Conservation (phyloP, 108 stramenopile species). For the Nitzschia inconspicua region DNA sequence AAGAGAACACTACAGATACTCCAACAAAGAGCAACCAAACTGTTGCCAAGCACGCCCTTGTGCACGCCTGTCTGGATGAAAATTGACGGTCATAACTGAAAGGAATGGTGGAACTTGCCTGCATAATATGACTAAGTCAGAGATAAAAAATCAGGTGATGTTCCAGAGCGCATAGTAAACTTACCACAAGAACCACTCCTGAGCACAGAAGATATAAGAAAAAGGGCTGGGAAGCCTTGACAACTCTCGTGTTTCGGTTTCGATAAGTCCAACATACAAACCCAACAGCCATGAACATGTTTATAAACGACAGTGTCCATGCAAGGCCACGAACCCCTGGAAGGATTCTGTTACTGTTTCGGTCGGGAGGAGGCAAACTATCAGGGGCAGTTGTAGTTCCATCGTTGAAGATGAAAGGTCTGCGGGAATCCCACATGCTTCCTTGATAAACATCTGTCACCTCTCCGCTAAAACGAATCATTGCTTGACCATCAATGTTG, state of each 20-base stretch:
- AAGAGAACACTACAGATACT: slow-evolving; percentile 13
- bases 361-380: slow-evolving; percentile 23
- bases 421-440: slow-evolving; percentile 28
- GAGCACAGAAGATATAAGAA: slow-evolving; percentile 35
- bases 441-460: slow-evolving; percentile 27
- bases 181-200: slow-evolving; percentile 44
- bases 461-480: slow-evolving; percentile 19
- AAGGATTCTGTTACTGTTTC: slow-evolving; percentile 5
- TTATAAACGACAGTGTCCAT: not conserved
- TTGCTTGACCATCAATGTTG: not conserved
- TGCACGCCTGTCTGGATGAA: not conserved
- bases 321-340: not conserved
- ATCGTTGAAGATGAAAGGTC: slow-evolving; percentile 36
- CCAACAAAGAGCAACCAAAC: slow-evolving; percentile 6
- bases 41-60: slow-evolving; percentile 9
- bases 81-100: slow-evolving; percentile 22
- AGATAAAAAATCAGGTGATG: too few relatives aligned
- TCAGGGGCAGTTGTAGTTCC: slow-evolving; percentile 31
- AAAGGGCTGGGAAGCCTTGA: slow-evolving; percentile 40
- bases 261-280: slow-evolving; percentile 29
- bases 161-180: too few relatives aligned
- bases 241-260: slow-evolving; percentile 19
- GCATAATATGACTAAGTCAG: slow-evolving; percentile 17
- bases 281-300: slow-evolving; percentile 3
- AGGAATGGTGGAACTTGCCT: slow-evolving; percentile 24